A percentile compares a stretch with the other conserved stretches of the same genome.
Conservation (phyloP, 768 basidiomycete species). For the Kwoniella europaea region DNA sequence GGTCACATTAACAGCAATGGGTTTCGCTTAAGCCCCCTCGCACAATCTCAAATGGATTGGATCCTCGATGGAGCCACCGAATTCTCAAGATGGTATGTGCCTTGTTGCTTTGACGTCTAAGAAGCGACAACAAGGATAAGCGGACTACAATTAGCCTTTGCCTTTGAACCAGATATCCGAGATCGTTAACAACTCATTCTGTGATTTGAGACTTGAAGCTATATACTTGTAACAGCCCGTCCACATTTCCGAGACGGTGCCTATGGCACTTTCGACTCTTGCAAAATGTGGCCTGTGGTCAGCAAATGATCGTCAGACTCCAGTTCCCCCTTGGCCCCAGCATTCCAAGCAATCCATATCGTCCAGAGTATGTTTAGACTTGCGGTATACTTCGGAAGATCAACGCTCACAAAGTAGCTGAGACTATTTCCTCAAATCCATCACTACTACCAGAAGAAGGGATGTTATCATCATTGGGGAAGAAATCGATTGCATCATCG, state of each 20-base stretch:
- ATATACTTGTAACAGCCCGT: constrained; percentile 4
- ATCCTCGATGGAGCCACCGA: too few species aligned
- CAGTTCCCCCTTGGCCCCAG: not conserved
- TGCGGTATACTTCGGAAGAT: not conserved
- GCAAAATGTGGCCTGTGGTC: not conserved
- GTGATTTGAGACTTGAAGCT: not conserved
- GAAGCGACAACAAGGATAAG: too few species aligned
- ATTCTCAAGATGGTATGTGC: too few species aligned
- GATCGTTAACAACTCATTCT: not conserved
- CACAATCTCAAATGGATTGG: too few species aligned
- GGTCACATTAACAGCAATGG: too few species aligned
- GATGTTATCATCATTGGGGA: not conserved
- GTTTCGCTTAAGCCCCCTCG: too few species aligned
- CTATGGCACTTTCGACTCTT: not conserved
- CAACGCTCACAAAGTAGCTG: constrained; percentile 6
- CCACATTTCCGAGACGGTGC: constrained; percentile 1
- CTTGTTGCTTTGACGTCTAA: too few species aligned
- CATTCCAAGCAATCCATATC: not conserved
- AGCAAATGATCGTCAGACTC: not conserved
- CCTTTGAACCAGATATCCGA: not conserved
- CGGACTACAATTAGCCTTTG: too few species aligned
- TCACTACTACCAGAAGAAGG: not conserved
- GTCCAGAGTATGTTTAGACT: not conserved
- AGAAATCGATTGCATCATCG: not conserved
- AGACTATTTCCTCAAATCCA: constrained; percentile 10